Evolutionary conservation across 2,329 filamentous ascomycete genomes (phyloP), one percentile per base, ranked within the genome.

Genomic region (Trichoderma afroharzianum): DNA sequence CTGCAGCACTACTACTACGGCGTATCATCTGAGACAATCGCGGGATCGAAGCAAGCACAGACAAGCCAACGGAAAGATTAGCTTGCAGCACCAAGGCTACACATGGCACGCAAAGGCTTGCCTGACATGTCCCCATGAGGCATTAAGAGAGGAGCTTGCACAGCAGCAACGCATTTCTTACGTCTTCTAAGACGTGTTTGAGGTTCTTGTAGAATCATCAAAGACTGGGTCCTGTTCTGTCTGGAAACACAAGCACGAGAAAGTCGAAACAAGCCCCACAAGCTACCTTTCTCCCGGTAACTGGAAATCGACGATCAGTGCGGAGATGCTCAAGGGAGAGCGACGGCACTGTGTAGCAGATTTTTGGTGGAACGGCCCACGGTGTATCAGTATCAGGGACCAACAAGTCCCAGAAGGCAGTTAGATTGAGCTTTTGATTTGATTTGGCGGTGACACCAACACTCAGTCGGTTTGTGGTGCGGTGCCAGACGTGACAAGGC

Each of bases 261-360:
- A 39, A 64, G 43, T 68, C 36, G 64, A 59, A 68, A 61, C 64
- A 39, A 30, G 58, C 28, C 68, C 61, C 68, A 63, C 68, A 39
- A 70, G 39, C 58, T 62, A 70, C 67, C 67, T 53, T 32, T 61
- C 63, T 53, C 47, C 43, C 47, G 70, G 70, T 71, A 71, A 55
- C 39, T 43, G 57, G 63, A 43, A 67, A 67, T 59, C 70, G 70
- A 71, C 70, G 70, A 71, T 71, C 70, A 67, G 57, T 71, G 70
- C 63, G 70, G 70, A 71, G 70, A 58, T 28, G 39, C 57, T 63
- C 67, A 58, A 71, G 69, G 62, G 62, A 66, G 64, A 61, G 26
- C 4, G 36, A 26, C 39, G 57, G 36, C 33, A 39, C 55, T 59
- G 53, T 59, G 53, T 21, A 28, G 63, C 47, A 57, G 21, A 57